Conservation (phyloP, 169 alveolate genomes). For the Plasmodium gonderi region DNA sequence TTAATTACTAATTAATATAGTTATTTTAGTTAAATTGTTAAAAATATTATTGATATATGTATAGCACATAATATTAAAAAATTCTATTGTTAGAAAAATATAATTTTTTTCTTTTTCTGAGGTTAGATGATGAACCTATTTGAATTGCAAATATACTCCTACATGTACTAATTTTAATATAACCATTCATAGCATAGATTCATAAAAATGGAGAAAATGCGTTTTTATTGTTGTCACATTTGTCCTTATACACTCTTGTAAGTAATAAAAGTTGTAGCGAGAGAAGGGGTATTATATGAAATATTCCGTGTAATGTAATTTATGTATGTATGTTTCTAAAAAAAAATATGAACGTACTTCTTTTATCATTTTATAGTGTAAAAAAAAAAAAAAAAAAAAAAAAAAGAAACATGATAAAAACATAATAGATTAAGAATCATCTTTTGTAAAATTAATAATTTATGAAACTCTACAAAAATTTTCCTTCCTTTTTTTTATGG, state of each 20-base stretch:
- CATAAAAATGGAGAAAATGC: not conserved
- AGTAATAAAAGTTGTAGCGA: not conserved
- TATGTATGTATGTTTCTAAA: not conserved
- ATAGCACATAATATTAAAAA: not conserved
- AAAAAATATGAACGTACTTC: not conserved
- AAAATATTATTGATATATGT: not conserved
- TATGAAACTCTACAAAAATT: not conserved
- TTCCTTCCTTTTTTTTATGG: not conserved
- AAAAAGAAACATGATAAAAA: not conserved
- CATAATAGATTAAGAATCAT: not conserved
- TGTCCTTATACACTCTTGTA: not conserved
- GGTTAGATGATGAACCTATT: not conserved
- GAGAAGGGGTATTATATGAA: not conserved
- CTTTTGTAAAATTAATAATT: not conserved
- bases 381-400: not conserved
- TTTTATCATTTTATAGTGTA: not conserved
- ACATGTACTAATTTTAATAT: not conserved
- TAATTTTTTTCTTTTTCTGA: not conserved
- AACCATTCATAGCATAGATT: not conserved
- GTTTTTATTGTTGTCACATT: not conserved
- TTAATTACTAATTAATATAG: not conserved
- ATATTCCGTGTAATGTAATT: not conserved
- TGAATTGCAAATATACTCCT: not conserved
- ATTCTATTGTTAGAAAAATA: not conserved
- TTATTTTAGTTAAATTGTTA: not conserved